Evolutionary conservation across 176 grass and related monocot species (phyloP).

Genomic region (Tuctoria greenei): DNA sequence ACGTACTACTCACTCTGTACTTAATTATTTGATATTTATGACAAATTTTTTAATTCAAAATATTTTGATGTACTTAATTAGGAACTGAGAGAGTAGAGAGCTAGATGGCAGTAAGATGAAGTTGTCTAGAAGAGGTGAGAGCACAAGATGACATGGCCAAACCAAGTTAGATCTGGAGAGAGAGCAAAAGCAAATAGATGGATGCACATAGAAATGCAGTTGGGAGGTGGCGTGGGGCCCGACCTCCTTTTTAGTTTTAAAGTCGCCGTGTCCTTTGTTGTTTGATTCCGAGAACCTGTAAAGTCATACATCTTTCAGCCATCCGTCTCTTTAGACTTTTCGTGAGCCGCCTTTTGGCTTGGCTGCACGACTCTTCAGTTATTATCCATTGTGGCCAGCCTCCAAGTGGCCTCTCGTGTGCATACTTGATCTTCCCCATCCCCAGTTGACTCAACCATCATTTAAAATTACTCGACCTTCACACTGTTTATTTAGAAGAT

Average conservation of each 20-base stretch:
- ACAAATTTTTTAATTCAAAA: too few relatives aligned
- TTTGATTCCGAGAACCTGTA: conserved; percentile 51
- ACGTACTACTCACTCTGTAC: too few relatives aligned
- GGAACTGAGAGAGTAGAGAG: too few relatives aligned
- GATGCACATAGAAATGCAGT: conserved; percentile 75
- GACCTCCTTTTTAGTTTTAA: conserved; percentile 69
- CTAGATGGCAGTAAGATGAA: too few relatives aligned
- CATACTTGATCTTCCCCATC: neutral
- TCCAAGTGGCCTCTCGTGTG: conserved; percentile 25
- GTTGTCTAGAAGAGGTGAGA: neutral
- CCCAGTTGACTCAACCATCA: conserved; percentile 7
- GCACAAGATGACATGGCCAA: conserved; percentile 20
- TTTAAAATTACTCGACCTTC: conserved; percentile 3
- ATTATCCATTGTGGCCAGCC: conserved; percentile 16
- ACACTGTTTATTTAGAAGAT: conserved; percentile 8
- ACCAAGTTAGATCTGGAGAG: conserved; percentile 29
- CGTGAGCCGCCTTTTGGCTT: neutral
- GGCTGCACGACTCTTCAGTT: conserved; percentile 29
- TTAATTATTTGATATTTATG: too few relatives aligned
- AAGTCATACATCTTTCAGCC: conserved; percentile 53
- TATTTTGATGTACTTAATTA: too few relatives aligned
- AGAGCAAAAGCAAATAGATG: conserved; percentile 71
- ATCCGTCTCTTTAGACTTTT: conserved; percentile 40
- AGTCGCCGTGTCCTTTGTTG: conserved; percentile 43
- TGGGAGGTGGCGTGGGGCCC: conserved; percentile 15